phyloP scores from a whole-genome alignment of 129 eudicot species.

The Lactuca sativa region DNA sequence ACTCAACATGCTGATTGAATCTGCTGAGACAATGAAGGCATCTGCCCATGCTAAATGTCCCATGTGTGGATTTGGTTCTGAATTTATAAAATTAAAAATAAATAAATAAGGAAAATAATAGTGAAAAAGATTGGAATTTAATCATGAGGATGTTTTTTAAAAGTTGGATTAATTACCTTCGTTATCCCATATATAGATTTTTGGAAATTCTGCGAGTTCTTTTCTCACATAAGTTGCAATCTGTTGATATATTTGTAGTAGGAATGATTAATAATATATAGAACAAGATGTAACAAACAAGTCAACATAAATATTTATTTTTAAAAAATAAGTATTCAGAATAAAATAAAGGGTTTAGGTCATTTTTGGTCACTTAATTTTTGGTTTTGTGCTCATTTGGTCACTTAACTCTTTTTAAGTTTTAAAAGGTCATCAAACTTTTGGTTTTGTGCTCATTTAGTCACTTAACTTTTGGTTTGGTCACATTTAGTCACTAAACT shows the following conservation, averaged over 20 bases:
- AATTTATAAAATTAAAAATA: slow-evolving; percentile 17
- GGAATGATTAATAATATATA: too few species aligned
- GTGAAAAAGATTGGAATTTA: neutral
- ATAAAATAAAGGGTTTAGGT: too few species aligned
- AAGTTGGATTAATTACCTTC: slow-evolving; percentile 54
- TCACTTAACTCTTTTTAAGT: too few species aligned
- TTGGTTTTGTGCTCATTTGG: too few species aligned
- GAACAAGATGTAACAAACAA: too few species aligned
- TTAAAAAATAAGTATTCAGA: too few species aligned
- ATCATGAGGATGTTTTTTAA: slow-evolving; percentile 1
- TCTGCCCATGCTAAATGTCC: slow-evolving; percentile 98
- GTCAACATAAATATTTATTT: too few species aligned
- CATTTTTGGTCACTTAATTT: too few species aligned
- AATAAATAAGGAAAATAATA: slow-evolving; percentile 7
- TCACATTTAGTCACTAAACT: too few species aligned
- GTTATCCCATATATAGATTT: slow-evolving; percentile 75
- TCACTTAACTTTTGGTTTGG: too few species aligned
- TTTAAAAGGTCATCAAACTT: too few species aligned
- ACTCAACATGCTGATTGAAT: slow-evolving; percentile 90
- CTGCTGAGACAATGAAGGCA: slow-evolving; percentile 90
- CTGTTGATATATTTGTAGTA: slow-evolving; percentile 33
- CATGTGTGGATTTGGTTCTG: slow-evolving; percentile 95
- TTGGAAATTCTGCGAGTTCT: slow-evolving; percentile 71
- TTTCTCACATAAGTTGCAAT: slow-evolving; percentile 54
- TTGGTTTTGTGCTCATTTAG: too few species aligned